Evolutionary conservation across 768 basidiomycete genomes (phyloP).

Genomic region (Ramaria sp.): DNA sequence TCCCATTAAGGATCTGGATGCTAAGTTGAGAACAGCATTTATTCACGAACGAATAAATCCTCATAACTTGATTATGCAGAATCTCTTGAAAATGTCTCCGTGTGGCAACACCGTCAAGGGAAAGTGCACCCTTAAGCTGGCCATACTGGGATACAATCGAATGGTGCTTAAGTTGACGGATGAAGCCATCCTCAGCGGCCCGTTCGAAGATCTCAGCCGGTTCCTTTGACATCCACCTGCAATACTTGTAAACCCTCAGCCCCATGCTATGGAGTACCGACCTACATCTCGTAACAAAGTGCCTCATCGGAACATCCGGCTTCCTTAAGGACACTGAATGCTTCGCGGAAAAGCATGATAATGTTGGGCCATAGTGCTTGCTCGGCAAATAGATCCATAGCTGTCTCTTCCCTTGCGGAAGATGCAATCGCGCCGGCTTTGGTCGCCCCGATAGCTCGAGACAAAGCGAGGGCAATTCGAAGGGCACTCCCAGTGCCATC

Average conservation of each 20-base stretch:
- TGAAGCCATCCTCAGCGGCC: slow-evolving; percentile 57
- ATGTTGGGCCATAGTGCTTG: slow-evolving; percentile 48
- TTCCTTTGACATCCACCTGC: slow-evolving; percentile 65
- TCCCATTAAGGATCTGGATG: slow-evolving; percentile 43
- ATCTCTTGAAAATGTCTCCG: slow-evolving; percentile 48
- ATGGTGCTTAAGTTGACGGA: slow-evolving; percentile 47
- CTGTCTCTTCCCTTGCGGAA: slow-evolving; percentile 50
- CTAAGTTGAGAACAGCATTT: background rate
- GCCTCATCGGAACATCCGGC: slow-evolving; percentile 59
- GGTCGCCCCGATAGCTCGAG: slow-evolving; percentile 49
- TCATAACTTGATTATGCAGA: slow-evolving; percentile 40
- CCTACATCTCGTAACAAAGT: slow-evolving; percentile 52
- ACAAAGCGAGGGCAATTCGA: slow-evolving; percentile 38
- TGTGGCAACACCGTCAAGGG: slow-evolving; percentile 38
- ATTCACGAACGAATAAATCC: background rate
- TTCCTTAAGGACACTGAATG: slow-evolving; percentile 50
- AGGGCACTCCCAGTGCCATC: slow-evolving; percentile 42
- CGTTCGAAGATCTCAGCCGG: slow-evolving; percentile 60
- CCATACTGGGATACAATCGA: slow-evolving; percentile 54
- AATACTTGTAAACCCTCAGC: background rate
- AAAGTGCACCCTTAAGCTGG: slow-evolving; percentile 45
- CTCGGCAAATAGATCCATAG: slow-evolving; percentile 51
- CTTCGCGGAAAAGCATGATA: slow-evolving; percentile 53
- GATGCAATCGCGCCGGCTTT: slow-evolving; percentile 54
- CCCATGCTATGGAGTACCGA: background rate